Base-by-base conservation (phyloP, 495 filamentous ascomycete species). In the Paragyromitra xinjiangensis region DNA sequence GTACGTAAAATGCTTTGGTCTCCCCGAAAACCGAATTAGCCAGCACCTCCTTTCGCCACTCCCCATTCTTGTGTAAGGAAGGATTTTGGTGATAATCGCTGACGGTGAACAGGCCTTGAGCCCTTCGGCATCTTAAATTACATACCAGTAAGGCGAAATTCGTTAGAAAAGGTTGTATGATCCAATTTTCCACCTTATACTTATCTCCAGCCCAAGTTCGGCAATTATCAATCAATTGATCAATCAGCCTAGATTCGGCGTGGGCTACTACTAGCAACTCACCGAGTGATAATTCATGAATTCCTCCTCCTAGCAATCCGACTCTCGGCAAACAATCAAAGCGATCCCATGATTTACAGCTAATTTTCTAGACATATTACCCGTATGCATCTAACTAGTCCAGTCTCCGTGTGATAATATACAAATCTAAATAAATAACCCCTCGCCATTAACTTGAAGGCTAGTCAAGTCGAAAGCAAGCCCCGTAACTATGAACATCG, bases 351-450 rank as follows among this genome's bases (percentile, higher is more conserved):
- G 45, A 45, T 48, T 61, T 22, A 34, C 39, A 45, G 12, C 40
- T 59, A 69, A 3, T 24, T 39, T 39, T 45, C 42, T 61, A 62
- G 44, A 34, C 24, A 26, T 50, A 71, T 71, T 71, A 62, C 55
- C 55, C 68, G 26, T 24, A 62, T 62, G 3, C 24, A n/a, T 59
- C 56, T 26, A 62, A 71, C 68, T 22, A 48, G 22, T 16, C 66
- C 24, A 12, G 14, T 14, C 16, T 37, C 26, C 67, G 34, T 40
- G 19, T 59, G 26, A 62, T 71, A 71, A 63, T 71, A 66, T 71
- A 71, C 68, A 71, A 51, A 42, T 71, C 53, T 69, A 71, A 71
- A 71, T 71, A 71, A 71, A 51, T 50, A 71, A 48, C n/a, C 68
- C 44, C 42, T 12, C 56, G 19, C 44, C 22, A 59, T 58, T 69